A percentile compares a stretch with the other conserved stretches of the same genome.
These are phyloP conservation scores for Fomitopsis pinicola DNA, from an alignment of 1,284 basidiomycete genomes.

Conservation along the genomic window DNA sequence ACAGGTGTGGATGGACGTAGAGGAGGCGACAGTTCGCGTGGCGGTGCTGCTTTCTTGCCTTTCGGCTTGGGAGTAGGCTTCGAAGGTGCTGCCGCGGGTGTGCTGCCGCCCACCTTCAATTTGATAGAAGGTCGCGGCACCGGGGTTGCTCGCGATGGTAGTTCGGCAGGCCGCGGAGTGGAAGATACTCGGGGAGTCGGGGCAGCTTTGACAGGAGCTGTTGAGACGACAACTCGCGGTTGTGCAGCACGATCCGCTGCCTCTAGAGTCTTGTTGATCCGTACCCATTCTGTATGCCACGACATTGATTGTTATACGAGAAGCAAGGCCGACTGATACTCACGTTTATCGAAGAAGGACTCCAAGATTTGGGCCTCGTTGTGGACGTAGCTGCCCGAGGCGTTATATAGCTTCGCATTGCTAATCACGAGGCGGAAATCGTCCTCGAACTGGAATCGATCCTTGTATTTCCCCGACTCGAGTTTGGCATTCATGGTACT, in stretches of 20 bases:
- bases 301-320: constrained; percentile 7
- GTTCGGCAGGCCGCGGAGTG: constrained; percentile 15
- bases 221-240: constrained; percentile 22
- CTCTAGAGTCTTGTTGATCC: constrained; percentile 74
- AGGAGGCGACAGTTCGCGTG: constrained; percentile 33
- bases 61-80: constrained; percentile 35
- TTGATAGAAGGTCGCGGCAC: constrained; percentile 54
- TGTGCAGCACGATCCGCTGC: constrained; percentile 37
- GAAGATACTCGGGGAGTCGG: not conserved
- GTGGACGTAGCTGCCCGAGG: constrained; percentile 67
- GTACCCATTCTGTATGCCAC: constrained; percentile 55
- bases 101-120: constrained; percentile 39
- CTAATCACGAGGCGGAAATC: constrained; percentile 88
- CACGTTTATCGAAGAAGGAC: constrained; percentile 81
- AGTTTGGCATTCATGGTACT: constrained; percentile 87
- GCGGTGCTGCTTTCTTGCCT: constrained; percentile 39
- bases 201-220: constrained; percentile 33
- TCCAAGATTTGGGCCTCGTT: constrained; percentile 79
- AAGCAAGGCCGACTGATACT: constrained; percentile 22
- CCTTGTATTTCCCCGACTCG: constrained; percentile 82
- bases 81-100: constrained; percentile 6
- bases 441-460: constrained; percentile 78
- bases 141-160: constrained; percentile 28
- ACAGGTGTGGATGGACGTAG: constrained; percentile 50
- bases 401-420: constrained; percentile 90